Conservation (phyloP, 2,329 filamentous ascomycete genomes). For the Trichoderma brevicompactum region DNA sequence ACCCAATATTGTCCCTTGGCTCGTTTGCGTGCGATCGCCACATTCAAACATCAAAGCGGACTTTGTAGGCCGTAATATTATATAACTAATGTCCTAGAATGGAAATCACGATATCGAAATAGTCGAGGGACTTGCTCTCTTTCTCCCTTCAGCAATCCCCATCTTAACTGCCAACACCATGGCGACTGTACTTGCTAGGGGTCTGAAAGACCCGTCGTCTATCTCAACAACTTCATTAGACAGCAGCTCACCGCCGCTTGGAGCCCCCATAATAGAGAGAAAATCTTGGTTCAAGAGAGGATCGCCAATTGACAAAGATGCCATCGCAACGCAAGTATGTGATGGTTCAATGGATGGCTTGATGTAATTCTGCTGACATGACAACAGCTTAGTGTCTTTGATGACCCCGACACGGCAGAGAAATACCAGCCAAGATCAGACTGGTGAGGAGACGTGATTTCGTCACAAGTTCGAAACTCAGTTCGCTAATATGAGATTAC, state of each 20-base stretch:
- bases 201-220: constrained; percentile 18
- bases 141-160: not conserved
- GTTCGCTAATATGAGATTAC: constrained; percentile 39
- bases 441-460: constrained; percentile 29
- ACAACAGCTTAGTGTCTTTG: constrained; percentile 42
- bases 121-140: not conserved
- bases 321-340: constrained; percentile 43
- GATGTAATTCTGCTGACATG: not conserved
- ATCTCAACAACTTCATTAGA: constrained; percentile 28
- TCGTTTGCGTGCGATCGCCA: constrained; percentile 24
- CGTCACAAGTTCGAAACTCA: not conserved
- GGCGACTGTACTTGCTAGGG: constrained; percentile 29
- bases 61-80: constrained; percentile 1
- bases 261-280: constrained; percentile 37
- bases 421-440: constrained; percentile 42
- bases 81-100: not conserved
- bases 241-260: constrained; percentile 37
- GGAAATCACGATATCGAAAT: constrained; percentile 1
- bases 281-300: constrained; percentile 43
- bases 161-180: constrained; percentile 10
- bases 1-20: constrained; percentile 13
- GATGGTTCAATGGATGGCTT: not conserved
- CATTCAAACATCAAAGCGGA: constrained; percentile 1
- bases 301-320: constrained; percentile 38
- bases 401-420: constrained; percentile 43